Conservation (phyloP, 306 rosid genomes). For the Vigna radiata region DNA sequence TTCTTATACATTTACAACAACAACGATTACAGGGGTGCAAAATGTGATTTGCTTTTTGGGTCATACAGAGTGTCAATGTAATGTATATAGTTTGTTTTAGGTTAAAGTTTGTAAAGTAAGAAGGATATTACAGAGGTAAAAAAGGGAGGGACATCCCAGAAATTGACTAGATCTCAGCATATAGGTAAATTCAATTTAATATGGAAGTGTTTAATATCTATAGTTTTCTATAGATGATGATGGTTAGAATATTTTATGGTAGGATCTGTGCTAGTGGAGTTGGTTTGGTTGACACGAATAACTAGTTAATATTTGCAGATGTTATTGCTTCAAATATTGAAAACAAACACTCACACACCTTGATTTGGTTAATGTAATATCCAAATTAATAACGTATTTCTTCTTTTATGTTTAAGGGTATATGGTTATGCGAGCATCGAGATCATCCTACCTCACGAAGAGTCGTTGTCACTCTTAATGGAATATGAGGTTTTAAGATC, state of each 20-base stretch:
- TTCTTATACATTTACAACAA: neutral
- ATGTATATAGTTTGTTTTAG: too few relatives aligned
- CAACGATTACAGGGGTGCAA: neutral
- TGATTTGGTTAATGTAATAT: neutral
- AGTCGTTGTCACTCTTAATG: slow-evolving; percentile 78
- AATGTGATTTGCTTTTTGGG: too few relatives aligned
- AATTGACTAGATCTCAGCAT: too few relatives aligned
- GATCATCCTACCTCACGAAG: slow-evolving; percentile 70
- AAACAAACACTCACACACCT: neutral
- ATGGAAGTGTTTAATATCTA: slow-evolving; percentile 2
- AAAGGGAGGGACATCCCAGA: neutral
- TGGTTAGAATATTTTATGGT: slow-evolving; percentile 16
- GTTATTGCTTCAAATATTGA: neutral
- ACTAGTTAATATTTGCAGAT: neutral
- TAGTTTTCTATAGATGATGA: neutral
- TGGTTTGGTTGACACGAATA: slow-evolving; percentile 30
- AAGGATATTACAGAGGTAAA: too few relatives aligned
- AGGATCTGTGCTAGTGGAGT: slow-evolving; percentile 17
- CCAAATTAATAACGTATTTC: neutral
- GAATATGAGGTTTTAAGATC: slow-evolving; percentile 55
- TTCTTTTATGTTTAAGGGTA: slow-evolving; percentile 65
- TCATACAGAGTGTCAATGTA: too few relatives aligned
- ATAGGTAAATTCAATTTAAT: neutral
- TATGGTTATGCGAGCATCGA: slow-evolving; percentile 93
- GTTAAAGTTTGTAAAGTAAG: too few relatives aligned